Percentiles rank a stretch among this genome's conserved stretches.
Evolutionary conservation across 768 basidiomycete genomes (phyloP).

Genomic region (Tulasnella sp.): DNA sequence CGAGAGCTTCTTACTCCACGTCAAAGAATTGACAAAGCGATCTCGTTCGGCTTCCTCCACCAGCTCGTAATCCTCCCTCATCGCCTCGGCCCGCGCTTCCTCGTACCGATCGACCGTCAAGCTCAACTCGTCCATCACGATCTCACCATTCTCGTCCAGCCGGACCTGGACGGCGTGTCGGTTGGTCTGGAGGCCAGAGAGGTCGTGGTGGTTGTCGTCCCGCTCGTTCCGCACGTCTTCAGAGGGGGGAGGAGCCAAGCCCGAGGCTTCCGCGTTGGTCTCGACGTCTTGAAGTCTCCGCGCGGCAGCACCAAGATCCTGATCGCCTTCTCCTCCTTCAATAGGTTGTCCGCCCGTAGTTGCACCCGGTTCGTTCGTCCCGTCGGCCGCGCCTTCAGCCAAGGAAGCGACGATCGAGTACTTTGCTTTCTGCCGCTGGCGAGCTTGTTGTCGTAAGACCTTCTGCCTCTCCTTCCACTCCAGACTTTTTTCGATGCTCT

Average conservation of each 20-base stretch:
- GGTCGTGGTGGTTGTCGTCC: slow-evolving; percentile 42
- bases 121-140: slow-evolving; percentile 77
- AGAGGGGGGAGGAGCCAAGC: background rate
- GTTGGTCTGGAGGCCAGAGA: slow-evolving; percentile 49
- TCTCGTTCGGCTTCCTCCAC: slow-evolving; percentile 55
- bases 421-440: slow-evolving; percentile 60
- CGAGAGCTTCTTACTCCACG: slow-evolving; percentile 69
- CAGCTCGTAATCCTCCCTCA: slow-evolving; percentile 37
- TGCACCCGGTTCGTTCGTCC: slow-evolving; percentile 24
- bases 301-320: background rate
- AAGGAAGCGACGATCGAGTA: slow-evolving; percentile 46
- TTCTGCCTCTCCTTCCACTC: slow-evolving; percentile 12
- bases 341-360: slow-evolving; percentile 22
- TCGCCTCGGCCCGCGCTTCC: background rate
- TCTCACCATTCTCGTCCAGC: slow-evolving; percentile 77
- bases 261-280: slow-evolving; percentile 13
- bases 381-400: slow-evolving; percentile 36
- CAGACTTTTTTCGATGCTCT: slow-evolving; percentile 36
- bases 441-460: slow-evolving; percentile 48
- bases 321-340: background rate
- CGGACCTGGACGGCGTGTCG: slow-evolving; percentile 78
- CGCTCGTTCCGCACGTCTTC: slow-evolving; percentile 18
- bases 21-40: slow-evolving; percentile 71
- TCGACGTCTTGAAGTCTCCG: slow-evolving; percentile 7
- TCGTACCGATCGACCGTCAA: slow-evolving; percentile 56